A percentile compares a stretch with the other conserved stretches of the same genome.
Conservation (phyloP, 2,329 filamentous ascomycete species). For the Penicillium sp. region DNA sequence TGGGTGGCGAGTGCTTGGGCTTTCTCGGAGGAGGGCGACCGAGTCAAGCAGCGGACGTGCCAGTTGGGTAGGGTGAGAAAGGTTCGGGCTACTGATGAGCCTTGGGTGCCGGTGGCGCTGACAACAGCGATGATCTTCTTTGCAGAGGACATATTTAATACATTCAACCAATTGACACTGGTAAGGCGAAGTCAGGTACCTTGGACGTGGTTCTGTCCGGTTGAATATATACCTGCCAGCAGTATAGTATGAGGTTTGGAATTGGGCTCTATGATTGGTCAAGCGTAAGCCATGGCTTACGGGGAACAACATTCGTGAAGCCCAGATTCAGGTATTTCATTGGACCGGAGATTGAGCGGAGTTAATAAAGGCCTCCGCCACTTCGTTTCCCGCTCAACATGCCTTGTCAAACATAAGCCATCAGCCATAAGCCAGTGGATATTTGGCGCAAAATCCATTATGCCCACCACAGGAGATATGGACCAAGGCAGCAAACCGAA, state of each 20-base stretch:
- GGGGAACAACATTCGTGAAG: background rate
- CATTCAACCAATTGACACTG: background rate
- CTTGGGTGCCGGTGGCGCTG: slow-evolving; percentile 38
- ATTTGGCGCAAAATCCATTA: background rate
- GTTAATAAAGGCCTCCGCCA: background rate
- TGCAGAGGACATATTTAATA: slow-evolving; percentile 33
- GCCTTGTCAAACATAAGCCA: background rate
- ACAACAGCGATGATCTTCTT: slow-evolving; percentile 41
- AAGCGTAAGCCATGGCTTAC: slow-evolving; percentile 4
- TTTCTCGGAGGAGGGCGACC: slow-evolving; percentile 24
- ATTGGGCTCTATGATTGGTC: background rate
- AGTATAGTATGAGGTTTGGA: background rate
- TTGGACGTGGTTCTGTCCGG: background rate
- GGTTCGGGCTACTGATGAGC: slow-evolving; percentile 28
- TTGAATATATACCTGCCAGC: slow-evolving; percentile 16
- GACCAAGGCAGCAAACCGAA: background rate
- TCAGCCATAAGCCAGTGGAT: background rate
- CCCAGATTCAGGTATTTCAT: background rate
- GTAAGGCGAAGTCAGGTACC: background rate
- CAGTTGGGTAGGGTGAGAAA: slow-evolving; percentile 29
- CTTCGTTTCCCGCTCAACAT: background rate
- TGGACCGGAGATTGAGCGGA: background rate
- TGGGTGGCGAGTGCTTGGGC: slow-evolving; percentile 20
- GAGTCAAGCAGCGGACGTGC: slow-evolving; percentile 35
- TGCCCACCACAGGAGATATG: background rate